Conservation (phyloP, 352 stramenopile genomes). For the Globisporangium nodosum region DNA sequence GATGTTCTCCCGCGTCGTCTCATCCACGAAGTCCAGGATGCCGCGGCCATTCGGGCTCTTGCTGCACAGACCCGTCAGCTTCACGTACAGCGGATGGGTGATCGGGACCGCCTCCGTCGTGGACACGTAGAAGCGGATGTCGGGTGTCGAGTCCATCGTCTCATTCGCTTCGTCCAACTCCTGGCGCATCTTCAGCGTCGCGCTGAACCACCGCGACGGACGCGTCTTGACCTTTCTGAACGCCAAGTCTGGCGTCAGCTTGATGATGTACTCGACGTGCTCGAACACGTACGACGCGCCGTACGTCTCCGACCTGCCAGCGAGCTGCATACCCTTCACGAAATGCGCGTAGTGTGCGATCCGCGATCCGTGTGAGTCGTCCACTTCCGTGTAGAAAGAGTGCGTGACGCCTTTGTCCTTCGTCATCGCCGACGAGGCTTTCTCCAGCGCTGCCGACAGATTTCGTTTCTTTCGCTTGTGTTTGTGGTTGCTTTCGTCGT, state of each 20-base stretch:
- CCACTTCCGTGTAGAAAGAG: conserved; percentile 73
- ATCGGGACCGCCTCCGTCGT: conserved; percentile 51
- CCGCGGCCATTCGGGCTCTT: conserved; percentile 33
- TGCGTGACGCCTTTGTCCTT: conserved; percentile 68
- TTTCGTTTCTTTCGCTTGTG: neutral
- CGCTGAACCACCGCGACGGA: conserved; percentile 64
- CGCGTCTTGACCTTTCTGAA: conserved; percentile 57
- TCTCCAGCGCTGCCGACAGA: conserved; percentile 26
- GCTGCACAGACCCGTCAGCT: conserved; percentile 28
- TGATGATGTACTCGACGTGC: conserved; percentile 59
- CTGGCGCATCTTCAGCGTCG: conserved; percentile 80
- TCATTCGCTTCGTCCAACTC: conserved; percentile 56
- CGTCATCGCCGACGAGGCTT: conserved; percentile 24
- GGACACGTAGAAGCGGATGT: conserved; percentile 75
- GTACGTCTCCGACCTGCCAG: conserved; percentile 36
- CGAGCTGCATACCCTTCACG: conserved; percentile 34
- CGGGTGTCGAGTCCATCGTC: conserved; percentile 61
- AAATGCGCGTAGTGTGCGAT: conserved; percentile 37
- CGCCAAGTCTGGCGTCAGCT: conserved; percentile 45
- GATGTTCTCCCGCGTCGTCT: conserved; percentile 26
- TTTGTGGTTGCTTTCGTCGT: conserved; percentile 3
- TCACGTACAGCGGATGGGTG: conserved; percentile 36
- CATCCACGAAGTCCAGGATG: conserved; percentile 48
- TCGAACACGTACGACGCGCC: conserved; percentile 61
- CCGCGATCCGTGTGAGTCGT: conserved; percentile 22